A percentile compares a stretch with the other conserved stretches of the same genome.
phyloP scores from a whole-genome alignment of 371 early-diverging fungal genomes.

The Smittium culicis region DNA sequence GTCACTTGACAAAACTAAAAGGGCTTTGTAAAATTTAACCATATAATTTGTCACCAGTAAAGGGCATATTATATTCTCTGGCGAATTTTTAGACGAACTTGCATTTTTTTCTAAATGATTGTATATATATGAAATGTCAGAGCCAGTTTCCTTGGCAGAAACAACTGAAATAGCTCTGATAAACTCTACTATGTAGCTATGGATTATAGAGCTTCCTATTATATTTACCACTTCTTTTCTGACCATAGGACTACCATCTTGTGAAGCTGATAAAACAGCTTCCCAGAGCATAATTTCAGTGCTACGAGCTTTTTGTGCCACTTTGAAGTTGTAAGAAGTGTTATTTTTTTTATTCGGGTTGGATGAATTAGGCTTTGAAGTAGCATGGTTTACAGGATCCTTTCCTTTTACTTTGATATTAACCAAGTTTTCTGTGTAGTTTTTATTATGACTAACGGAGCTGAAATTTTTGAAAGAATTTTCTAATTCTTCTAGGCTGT shows the following conservation, averaged over 20 bases:
- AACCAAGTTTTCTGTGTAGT: background rate
- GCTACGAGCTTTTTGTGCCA: background rate
- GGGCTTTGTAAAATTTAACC: constrained; percentile 22
- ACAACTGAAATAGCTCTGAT: constrained; percentile 25
- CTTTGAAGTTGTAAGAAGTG: background rate
- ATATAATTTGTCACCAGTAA: constrained; percentile 12
- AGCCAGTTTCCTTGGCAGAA: constrained; percentile 22
- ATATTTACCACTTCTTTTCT: constrained; percentile 26
- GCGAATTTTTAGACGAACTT: background rate
- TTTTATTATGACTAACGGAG: background rate
- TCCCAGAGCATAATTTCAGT: constrained; percentile 15
- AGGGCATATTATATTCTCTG: background rate
- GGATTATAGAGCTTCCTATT: constrained; percentile 25
- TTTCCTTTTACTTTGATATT: background rate
- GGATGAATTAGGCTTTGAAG: too few species aligned
- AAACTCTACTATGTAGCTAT: constrained; percentile 21
- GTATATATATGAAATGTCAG: background rate
- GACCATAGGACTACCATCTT: constrained; percentile 32
- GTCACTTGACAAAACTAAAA: constrained; percentile 21
- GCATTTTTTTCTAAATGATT: background rate
- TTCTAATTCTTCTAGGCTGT: background rate
- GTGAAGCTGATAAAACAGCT: constrained; percentile 22
- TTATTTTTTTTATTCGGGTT: background rate
- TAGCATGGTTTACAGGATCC: background rate
- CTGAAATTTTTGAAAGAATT: background rate